Percentiles rank a stretch among this genome's conserved stretches.
Evolutionary conservation across 331 rosid species (phyloP).

Genomic region (Quercus tomentella): DNA sequence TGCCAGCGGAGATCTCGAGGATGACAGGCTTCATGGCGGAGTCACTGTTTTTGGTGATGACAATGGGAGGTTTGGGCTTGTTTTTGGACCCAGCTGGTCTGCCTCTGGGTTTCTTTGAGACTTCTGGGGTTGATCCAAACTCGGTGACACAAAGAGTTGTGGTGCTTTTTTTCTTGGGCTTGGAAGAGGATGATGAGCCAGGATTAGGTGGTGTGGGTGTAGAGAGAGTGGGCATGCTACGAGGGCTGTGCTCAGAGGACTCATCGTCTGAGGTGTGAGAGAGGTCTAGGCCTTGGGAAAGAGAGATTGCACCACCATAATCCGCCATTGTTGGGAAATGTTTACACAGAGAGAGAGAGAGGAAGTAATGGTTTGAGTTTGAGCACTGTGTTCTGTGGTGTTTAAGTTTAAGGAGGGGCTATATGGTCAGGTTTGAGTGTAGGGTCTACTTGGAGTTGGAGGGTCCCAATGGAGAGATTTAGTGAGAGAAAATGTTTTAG

Average conservation of each 20-base stretch:
- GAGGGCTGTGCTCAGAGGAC: conserved; percentile 23
- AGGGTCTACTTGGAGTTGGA: background rate
- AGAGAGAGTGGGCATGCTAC: conserved; percentile 5
- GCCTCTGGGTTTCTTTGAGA: conserved; percentile 33
- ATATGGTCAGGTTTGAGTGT: background rate
- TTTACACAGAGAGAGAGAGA: background rate
- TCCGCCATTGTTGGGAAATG: conserved; percentile 31
- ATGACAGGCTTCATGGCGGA: conserved; percentile 16
- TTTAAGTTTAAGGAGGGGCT: background rate
- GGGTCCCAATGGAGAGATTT: background rate
- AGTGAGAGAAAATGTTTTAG: background rate
- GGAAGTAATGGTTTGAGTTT: background rate
- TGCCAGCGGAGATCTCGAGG: conserved; percentile 43
- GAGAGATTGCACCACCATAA: conserved; percentile 19
- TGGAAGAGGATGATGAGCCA: conserved; percentile 5
- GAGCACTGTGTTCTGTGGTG: background rate
- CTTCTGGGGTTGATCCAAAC: background rate
- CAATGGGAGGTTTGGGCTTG: conserved; percentile 50
- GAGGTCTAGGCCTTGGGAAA: conserved; percentile 16
- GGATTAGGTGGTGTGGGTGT: background rate
- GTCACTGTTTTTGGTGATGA: conserved; percentile 19
- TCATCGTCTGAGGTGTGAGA: conserved; percentile 31
- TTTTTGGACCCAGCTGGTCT: conserved; percentile 67
- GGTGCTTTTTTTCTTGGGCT: background rate
- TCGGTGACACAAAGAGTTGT: background rate